These are phyloP conservation scores for Fremontodendron californicum DNA, from an alignment of 345 rosid species.

Conservation along the genomic window DNA sequence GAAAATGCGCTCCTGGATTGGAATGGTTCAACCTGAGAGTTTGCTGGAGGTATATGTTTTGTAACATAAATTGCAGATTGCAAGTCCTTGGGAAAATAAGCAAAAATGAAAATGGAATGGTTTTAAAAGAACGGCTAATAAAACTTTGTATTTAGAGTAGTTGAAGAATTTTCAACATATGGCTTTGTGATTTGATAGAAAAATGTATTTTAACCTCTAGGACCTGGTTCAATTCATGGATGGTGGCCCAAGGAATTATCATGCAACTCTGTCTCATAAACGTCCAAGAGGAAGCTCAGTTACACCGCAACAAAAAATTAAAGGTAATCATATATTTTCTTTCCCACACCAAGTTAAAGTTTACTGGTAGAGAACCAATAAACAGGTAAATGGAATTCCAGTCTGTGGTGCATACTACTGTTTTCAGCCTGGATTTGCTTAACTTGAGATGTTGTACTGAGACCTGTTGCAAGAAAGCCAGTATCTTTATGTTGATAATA, in stretches of 20 bases:
- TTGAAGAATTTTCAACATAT: background rate
- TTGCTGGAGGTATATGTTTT: slow-evolving; percentile 63
- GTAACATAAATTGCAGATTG: background rate
- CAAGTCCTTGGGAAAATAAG: background rate
- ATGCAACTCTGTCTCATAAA: slow-evolving; percentile 66
- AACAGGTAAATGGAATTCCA: background rate
- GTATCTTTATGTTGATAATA: background rate
- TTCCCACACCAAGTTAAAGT: background rate
- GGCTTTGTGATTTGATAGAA: slow-evolving; percentile 9
- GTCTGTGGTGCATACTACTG: background rate
- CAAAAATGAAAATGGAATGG: background rate
- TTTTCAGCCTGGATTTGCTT: background rate
- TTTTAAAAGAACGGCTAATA: background rate
- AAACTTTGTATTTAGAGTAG: background rate
- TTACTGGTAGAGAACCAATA: background rate
- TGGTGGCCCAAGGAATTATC: slow-evolving; percentile 85
- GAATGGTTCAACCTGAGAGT: slow-evolving; percentile 90
- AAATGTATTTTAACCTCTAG: slow-evolving; percentile 29
- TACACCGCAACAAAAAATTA: slow-evolving; percentile 56
- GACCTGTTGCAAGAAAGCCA: background rate
- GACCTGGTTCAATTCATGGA: slow-evolving; percentile 92
- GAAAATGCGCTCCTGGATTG: slow-evolving; percentile 82
- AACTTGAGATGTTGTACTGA: background rate
- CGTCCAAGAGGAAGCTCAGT: slow-evolving; percentile 72
- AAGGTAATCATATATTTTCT: slow-evolving; percentile 33